Conservation (phyloP, 139 green algal species). For the Trebouxia sp. region DNA sequence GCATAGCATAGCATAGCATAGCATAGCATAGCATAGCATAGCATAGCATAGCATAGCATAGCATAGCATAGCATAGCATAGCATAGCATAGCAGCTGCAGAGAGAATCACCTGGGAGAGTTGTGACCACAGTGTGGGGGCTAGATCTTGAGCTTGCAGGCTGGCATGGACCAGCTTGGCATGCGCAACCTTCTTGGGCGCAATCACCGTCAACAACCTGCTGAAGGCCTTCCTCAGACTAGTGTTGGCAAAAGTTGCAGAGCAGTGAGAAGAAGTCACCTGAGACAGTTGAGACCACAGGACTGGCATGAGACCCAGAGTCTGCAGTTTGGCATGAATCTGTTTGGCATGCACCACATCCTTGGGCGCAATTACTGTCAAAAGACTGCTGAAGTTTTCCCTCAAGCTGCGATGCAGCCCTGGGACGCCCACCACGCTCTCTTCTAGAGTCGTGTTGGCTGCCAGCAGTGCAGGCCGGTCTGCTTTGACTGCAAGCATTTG, state of each 20-base stretch:
- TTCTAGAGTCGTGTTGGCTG: too few species aligned
- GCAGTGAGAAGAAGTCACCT: neutral
- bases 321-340: neutral
- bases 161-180: neutral
- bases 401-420: neutral
- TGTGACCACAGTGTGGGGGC: neutral
- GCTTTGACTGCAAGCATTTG: too few species aligned
- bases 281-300: neutral
- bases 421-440: neutral
- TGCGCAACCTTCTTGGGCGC: neutral
- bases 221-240: neutral
- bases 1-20: too few species aligned
- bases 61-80: too few species aligned
- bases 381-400: neutral
- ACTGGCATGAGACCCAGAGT: neutral
- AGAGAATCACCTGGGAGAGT: neutral
- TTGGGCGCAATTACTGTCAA: neutral
- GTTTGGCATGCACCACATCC: neutral
- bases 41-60: too few species aligned
- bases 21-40: too few species aligned
- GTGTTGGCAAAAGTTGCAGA: too few species aligned
- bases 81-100: neutral
- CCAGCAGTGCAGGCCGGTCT: too few species aligned
- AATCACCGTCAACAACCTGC: neutral
- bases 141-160: neutral